A percentile compares a stretch with the other conserved stretches of the same genome.
Evolutionary conservation across 441 rosid genomes (phyloP).

Genomic region (Dalechampia spathulata): DNA sequence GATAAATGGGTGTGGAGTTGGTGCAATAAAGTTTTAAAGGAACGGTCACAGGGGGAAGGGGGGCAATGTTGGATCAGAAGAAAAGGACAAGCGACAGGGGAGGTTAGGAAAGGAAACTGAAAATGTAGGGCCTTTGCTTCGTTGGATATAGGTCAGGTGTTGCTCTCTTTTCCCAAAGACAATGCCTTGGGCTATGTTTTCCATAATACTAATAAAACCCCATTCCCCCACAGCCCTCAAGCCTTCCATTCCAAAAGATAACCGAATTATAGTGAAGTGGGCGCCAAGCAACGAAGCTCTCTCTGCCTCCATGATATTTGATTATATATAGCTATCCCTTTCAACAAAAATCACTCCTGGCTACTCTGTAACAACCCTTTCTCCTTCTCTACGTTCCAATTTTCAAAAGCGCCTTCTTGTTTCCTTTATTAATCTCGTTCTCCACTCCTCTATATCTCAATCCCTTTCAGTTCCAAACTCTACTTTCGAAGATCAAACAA

Average conservation of each 20-base stretch:
- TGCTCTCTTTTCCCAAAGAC: slow-evolving; percentile 20
- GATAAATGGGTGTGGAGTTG: no score
- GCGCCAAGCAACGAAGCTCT: slow-evolving; percentile 80
- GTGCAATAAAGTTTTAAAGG: no score
- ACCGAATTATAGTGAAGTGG: slow-evolving; percentile 74
- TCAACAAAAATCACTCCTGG: slow-evolving; percentile 10
- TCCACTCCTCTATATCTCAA: no score
- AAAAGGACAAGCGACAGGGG: no score
- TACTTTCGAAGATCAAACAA: no score
- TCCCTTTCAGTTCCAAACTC: no score
- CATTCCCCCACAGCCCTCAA: slow-evolving; percentile 9
- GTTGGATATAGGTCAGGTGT: slow-evolving; percentile 32
- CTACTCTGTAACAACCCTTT: slow-evolving; percentile 19
- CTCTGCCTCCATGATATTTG: neutral
- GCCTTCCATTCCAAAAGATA: slow-evolving; percentile 1
- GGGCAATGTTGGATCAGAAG: no score
- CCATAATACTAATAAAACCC: neutral
- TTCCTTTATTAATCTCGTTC: no score
- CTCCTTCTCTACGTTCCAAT: neutral
- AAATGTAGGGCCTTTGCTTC: slow-evolving; percentile 7
- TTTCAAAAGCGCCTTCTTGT: slow-evolving; percentile 11
- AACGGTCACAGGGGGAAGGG: no score
- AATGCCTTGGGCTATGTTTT: neutral
- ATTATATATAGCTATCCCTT: slow-evolving; percentile 9
- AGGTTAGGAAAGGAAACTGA: no score